Base-by-base conservation (phyloP, 768 basidiomycete species). In the Tylopilus sp. region DNA sequence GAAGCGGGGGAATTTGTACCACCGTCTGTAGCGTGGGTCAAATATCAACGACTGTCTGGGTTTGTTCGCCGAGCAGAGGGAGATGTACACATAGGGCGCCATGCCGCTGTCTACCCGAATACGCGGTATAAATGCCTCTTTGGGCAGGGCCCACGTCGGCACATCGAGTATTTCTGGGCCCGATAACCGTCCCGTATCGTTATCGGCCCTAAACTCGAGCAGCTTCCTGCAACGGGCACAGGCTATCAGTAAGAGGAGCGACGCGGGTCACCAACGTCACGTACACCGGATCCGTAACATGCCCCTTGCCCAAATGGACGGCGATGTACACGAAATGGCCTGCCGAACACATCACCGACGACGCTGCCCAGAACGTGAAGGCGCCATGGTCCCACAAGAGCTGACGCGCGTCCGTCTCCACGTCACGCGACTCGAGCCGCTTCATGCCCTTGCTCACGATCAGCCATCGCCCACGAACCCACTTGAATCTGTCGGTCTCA, bases 1-100 rank as follows among this genome's bases (percentile, higher is more conserved):
- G 18, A 61, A 64, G 9, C 36, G 46, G 12, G 61, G 61, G 20
- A 58, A 62, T 40, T 61, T 64, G 51, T 55, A 58, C 47, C 60
- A 61, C 20, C 25, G 62, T 33, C 58, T 51, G 23, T 6, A 26
- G 13, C 21, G 36, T 4, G 51, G 36, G 48, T 61, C 55, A 35
- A 61, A 61, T 6, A 63, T 21, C 35, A 64, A 22, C 0, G 58
- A 50, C 10, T 57, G 48, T 12, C 40, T 48, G 21, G 58, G 61
- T 20, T 53, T 51, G 21, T 38, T 52, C 4, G 48, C n/a, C 2
- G 51, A 9, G 41, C 45, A 46, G 36, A 64, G 51, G 15, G 56
- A 52, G 39, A 64, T 31, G 6, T 55, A 57, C 4, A 20, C 58
- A 20, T 58, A 64, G 1, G 61, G 56, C 9, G 48, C 48, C 1